Evolutionary conservation across 2,329 filamentous ascomycete species (phyloP).

Genomic region (Botryotinia narcissicola): DNA sequence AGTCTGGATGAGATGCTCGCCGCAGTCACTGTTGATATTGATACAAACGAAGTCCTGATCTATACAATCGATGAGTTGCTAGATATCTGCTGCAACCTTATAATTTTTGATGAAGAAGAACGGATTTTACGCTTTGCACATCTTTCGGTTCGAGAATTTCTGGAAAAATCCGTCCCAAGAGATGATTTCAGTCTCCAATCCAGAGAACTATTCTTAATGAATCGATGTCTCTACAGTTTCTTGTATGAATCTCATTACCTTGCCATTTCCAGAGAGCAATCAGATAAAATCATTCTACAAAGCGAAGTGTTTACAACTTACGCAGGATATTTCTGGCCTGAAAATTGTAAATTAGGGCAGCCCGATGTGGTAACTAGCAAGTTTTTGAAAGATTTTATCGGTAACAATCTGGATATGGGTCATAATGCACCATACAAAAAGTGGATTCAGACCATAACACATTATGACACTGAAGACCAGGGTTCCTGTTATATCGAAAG

Average conservation of each 20-base stretch:
- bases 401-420: fast-evolving
- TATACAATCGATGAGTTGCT: background rate
- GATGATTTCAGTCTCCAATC: background rate
- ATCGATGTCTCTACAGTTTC: background rate
- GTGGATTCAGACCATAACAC: too few species aligned
- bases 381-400: fast-evolving
- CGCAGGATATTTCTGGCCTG: too few species aligned
- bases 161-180: background rate
- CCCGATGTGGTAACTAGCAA: background rate
- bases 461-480: too few species aligned
- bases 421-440: background rate
- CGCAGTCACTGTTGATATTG: background rate
- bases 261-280: fast-evolving
- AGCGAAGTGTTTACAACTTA: too few species aligned
- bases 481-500: too few species aligned
- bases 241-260: fast-evolving
- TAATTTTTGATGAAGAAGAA: background rate
- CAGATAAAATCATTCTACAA: fast-evolving
- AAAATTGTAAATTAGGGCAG: background rate
- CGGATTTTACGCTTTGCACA: background rate
- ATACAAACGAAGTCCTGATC: background rate
- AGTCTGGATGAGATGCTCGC: background rate
- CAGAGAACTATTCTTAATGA: background rate
- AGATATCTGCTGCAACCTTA: background rate
- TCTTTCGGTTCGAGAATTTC: background rate